Evolutionary conservation across 768 basidiomycete genomes (phyloP).

Genomic region (Lepiota brunneoincarnata): DNA sequence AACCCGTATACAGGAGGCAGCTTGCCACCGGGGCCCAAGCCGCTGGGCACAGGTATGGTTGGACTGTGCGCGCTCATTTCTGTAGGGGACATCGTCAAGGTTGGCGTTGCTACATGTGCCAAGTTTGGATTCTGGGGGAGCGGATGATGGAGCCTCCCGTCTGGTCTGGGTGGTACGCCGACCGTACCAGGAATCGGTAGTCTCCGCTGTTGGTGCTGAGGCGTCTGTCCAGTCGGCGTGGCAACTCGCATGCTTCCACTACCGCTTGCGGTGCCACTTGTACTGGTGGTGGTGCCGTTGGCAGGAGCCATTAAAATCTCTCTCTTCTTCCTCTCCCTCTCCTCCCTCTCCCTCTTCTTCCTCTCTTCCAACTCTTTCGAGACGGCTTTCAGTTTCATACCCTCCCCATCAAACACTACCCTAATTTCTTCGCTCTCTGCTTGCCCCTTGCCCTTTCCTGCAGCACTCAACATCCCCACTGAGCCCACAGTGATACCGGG

Average conservation of each 20-base stretch:
- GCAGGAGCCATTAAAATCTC: slow-evolving; percentile 11
- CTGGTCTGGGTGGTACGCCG: slow-evolving; percentile 4
- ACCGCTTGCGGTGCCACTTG: slow-evolving; percentile 1
- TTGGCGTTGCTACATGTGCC: neutral
- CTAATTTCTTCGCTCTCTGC: slow-evolving; percentile 50
- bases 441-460: slow-evolving; percentile 25
- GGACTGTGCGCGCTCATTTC: neutral
- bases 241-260: slow-evolving; percentile 14
- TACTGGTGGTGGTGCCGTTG: neutral
- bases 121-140: slow-evolving; percentile 16
- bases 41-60: neutral
- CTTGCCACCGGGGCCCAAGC: neutral
- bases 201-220: slow-evolving; percentile 8
- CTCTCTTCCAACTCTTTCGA: slow-evolving; percentile 62
- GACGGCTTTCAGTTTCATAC: slow-evolving; percentile 58
- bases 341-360: slow-evolving; percentile 47
- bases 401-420: slow-evolving; percentile 81
- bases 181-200: neutral
- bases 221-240: slow-evolving; percentile 12
- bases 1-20: neutral
- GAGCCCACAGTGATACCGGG: slow-evolving; percentile 25
- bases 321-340: slow-evolving; percentile 33
- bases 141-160: slow-evolving; percentile 13
- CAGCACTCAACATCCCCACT: slow-evolving; percentile 17
- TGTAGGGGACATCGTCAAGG: neutral